phyloP scores from a whole-genome alignment of 78 protist genomes.

The Cavenderia fasciculata region DNA sequence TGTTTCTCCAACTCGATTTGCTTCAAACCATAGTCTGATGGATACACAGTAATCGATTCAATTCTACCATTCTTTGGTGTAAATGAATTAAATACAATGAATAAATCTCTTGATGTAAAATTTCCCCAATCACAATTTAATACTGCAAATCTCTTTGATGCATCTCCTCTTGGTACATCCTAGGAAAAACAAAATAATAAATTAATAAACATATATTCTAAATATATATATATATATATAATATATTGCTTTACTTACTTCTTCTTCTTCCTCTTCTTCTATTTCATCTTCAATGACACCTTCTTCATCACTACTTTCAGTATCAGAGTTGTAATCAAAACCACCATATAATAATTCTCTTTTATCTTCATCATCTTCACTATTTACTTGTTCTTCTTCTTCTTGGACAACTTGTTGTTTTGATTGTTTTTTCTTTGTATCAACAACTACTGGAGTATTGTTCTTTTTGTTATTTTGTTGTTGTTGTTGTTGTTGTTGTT shows the following conservation, averaged over 20 bases:
- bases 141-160: slow-evolving; percentile 77
- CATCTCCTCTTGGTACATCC: slow-evolving; percentile 72
- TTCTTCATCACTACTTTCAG: slow-evolving; percentile 64
- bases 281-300: slow-evolving; percentile 11
- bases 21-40: slow-evolving; percentile 80
- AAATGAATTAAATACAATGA: slow-evolving; percentile 62
- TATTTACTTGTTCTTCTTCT: background rate
- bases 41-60: slow-evolving; percentile 60
- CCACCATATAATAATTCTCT: slow-evolving; percentile 48
- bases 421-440: slow-evolving; percentile 1
- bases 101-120: slow-evolving; percentile 60
- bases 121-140: slow-evolving; percentile 78
- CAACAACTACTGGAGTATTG: too few relatives aligned
- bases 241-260: background rate
- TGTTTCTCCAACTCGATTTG: slow-evolving; percentile 66
- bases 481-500: too few relatives aligned
- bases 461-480: background rate
- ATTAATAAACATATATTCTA: background rate
- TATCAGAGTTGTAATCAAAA: slow-evolving; percentile 63
- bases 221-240: background rate
- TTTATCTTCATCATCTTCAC: background rate
- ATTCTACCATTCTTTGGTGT: slow-evolving; percentile 78
- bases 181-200: too few relatives aligned
- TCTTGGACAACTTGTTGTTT: background rate
- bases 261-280: slow-evolving; percentile 18